Percentiles rank a stretch among this genome's conserved stretches.
Conservation (phyloP, 257 asterid species). For the Solanum lycopersicoides region DNA sequence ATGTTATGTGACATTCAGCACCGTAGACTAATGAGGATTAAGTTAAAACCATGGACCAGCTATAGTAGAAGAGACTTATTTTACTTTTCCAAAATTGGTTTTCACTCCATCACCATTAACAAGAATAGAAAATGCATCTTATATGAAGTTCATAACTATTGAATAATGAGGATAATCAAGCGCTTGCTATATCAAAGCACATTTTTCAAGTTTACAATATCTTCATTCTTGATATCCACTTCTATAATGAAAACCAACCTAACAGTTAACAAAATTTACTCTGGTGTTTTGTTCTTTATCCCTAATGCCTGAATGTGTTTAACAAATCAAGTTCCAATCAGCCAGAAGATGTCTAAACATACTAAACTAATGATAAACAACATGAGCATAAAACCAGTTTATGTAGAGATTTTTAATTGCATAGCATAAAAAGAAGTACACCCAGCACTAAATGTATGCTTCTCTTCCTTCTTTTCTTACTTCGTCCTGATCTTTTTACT, state of each 20-base stretch:
- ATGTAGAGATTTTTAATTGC: neutral
- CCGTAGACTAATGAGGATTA: neutral
- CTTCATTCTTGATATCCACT: neutral
- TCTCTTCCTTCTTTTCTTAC: neutral
- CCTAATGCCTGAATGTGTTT: neutral
- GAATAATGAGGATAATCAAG: neutral
- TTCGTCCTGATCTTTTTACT: neutral
- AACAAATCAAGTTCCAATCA: neutral
- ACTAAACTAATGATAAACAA: neutral
- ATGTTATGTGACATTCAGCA: neutral
- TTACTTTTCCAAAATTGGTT: neutral
- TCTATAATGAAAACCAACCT: neutral
- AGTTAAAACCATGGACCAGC: neutral
- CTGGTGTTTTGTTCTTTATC: neutral
- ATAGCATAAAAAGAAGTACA: neutral
- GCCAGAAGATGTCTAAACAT: neutral
- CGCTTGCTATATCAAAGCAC: neutral
- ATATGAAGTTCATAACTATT: neutral
- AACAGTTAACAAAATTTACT: neutral
- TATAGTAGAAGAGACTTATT: neutral
- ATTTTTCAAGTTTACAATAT: neutral
- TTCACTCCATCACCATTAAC: neutral
- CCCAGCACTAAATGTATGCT: neutral
- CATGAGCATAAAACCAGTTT: neutral
- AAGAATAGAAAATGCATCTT: neutral